Conservation (phyloP, 164 flowering plant genomes). For the Hamamelis virginiana region DNA sequence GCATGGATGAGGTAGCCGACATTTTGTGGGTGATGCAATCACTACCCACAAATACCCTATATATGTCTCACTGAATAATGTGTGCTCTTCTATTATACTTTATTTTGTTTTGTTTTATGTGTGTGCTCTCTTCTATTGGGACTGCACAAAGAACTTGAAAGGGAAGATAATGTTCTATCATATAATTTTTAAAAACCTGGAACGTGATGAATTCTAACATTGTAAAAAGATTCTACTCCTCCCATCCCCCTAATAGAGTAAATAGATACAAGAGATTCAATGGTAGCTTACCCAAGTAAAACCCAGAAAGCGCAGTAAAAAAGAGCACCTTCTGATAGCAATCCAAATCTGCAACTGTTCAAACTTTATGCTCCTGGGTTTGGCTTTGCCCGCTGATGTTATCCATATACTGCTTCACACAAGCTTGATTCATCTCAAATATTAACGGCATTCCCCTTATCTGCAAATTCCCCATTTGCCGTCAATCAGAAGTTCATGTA, state of each 20-base stretch:
- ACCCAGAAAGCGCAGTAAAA: slow-evolving; percentile 19
- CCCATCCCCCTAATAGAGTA: not conserved
- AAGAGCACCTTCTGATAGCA: slow-evolving; percentile 16
- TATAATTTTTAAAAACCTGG: not conserved
- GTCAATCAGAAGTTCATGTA: not conserved
- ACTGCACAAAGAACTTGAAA: too few species aligned
- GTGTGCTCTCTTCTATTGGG: too few species aligned
- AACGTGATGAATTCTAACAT: not conserved
- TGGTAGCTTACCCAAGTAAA: not conserved
- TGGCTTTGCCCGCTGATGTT: slow-evolving; percentile 16
- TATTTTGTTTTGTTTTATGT: too few species aligned
- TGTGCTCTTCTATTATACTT: too few species aligned
- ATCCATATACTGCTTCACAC: slow-evolving; percentile 41
- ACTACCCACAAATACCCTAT: too few species aligned
- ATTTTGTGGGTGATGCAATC: too few species aligned
- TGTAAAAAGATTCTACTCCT: not conserved
- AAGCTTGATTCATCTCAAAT: slow-evolving; percentile 54
- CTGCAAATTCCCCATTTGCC: slow-evolving; percentile 35
- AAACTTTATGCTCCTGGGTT: slow-evolving; percentile 17
- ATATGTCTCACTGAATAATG: too few species aligned
- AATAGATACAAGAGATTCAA: slow-evolving; percentile 1
- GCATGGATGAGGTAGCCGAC: too few species aligned
- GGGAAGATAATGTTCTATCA: not conserved
- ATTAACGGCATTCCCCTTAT: slow-evolving; percentile 59
- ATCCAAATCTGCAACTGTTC: slow-evolving; percentile 13